A percentile compares a stretch with the other conserved stretches of the same genome.
Conservation (phyloP, 176 grass and related monocot species). For the Carex pumila region DNA sequence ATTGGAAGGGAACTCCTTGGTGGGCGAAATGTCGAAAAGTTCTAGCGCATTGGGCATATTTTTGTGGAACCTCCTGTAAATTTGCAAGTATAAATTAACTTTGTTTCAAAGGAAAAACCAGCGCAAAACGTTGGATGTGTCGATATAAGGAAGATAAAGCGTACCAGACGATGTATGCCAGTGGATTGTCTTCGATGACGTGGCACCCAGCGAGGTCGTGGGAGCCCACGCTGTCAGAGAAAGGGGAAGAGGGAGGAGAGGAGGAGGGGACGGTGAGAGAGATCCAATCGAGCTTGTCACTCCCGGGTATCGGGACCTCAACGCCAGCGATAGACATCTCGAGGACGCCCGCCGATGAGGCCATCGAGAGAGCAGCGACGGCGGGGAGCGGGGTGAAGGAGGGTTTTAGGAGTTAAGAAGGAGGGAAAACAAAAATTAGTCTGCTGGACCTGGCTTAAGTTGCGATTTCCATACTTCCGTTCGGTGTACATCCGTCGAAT, state of each 20-base stretch:
- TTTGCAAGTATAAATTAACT: not conserved
- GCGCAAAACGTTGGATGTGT: not conserved
- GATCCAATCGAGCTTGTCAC: slow-evolving; percentile 69
- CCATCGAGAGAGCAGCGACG: not conserved
- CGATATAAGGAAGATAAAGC: slow-evolving; percentile 7
- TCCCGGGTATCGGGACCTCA: slow-evolving; percentile 66
- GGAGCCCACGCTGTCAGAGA: slow-evolving; percentile 34
- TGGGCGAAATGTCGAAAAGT: slow-evolving; percentile 49
- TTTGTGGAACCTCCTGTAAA: slow-evolving; percentile 79
- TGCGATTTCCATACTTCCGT: no score
- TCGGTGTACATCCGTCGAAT: no score
- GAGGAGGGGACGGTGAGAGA: slow-evolving; percentile 62
- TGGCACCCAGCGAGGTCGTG: slow-evolving; percentile 55
- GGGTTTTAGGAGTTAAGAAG: slow-evolving; percentile 10
- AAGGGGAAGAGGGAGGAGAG: slow-evolving; percentile 15
- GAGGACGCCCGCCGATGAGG: slow-evolving; percentile 15
- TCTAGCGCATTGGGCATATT: slow-evolving; percentile 65
- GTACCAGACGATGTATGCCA: slow-evolving; percentile 65
- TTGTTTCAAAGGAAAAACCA: not conserved
- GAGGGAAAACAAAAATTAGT: not conserved
- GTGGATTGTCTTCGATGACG: slow-evolving; percentile 33
- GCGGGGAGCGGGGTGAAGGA: not conserved
- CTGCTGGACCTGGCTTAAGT: no score
- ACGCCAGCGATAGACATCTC: slow-evolving; percentile 41
- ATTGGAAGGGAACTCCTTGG: slow-evolving; percentile 54